phyloP scores from a whole-genome alignment of 2,329 filamentous ascomycete genomes.

The Diaporthe sp. region DNA sequence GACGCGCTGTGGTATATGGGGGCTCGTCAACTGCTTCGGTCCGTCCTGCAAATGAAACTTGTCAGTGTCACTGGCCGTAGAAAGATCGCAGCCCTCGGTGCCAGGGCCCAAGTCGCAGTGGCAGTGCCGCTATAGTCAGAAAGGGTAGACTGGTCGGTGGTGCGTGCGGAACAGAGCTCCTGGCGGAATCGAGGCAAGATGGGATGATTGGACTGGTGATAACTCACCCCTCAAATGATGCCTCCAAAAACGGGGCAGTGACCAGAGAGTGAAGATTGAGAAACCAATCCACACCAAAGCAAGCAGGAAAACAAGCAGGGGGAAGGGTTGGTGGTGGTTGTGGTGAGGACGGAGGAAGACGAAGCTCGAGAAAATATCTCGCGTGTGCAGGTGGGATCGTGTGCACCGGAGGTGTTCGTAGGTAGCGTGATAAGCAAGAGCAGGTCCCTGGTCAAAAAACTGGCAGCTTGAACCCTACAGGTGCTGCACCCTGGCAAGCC shows the following conservation, averaged over 20 bases:
- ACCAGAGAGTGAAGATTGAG: not conserved
- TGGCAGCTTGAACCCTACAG: slow-evolving; percentile 21
- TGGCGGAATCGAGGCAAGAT: not conserved
- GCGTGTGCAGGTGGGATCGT: not conserved
- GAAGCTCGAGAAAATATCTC: slow-evolving; percentile 23
- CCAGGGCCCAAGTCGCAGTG: too few relatives aligned
- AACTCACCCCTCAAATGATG: not conserved
- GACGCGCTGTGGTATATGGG: not conserved
- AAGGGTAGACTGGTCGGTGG: not conserved
- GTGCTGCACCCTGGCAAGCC: not conserved
- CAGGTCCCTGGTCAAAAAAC: not conserved
- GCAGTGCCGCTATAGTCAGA: not conserved
- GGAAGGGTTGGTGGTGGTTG: not conserved
- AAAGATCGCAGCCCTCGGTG: not conserved
- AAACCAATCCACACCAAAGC: not conserved
- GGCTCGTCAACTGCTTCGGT: not conserved
- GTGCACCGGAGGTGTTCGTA: not conserved
- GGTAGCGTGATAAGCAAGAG: slow-evolving; percentile 17
- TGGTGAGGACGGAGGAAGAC: not conserved
- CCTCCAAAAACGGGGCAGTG: not conserved
- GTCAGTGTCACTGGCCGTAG: not conserved
- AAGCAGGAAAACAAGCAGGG: not conserved
- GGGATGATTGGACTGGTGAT: not conserved
- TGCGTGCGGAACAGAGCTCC: not conserved
- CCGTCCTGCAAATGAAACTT: not conserved